Base-by-base conservation (phyloP, 768 basidiomycete genomes). In the Dentipellis fragilis region DNA sequence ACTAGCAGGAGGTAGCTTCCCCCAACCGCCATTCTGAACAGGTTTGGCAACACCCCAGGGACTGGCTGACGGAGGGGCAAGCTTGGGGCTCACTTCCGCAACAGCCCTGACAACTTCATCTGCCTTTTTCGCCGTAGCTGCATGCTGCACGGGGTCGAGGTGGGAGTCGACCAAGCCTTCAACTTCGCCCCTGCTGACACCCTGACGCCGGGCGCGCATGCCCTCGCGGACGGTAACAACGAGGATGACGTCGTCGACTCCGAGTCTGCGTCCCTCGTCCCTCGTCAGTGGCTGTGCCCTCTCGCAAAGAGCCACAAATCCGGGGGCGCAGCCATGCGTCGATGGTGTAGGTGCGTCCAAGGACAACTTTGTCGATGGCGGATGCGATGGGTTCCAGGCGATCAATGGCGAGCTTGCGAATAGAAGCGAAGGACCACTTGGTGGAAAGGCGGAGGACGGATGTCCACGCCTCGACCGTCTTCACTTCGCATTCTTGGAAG, bases 401-500 rank as follows among this genome's bases (percentile, higher is more conserved):
- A 12, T 45, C 45, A 6, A 60, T 49, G 34, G 57, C 57, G 36
- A 57, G 21, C 22, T 57, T 51, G 9, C 57, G 57, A 39, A 60
- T 55, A 17, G 46, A 55, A 5, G 53, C 37, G 47, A 60, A 57
- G 10, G 57, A 57, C 59, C 59, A 60, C 35, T 36, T 37, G 10
- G 54, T 58, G 37, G 59, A 47, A 34, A 60, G 51, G 35, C 52
- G 57, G 11, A 60, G 51, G 22, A 60, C 47, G 16, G 59, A 52
- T 10, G 54, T 34, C 57, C 59, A 60, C 10, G 58, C 51, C 29
- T 54, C 46, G 29, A 58, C 54, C 8, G 59, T 42, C 47, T 34
- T 50, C 23, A 21, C 10, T 37, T 56, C 56, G 12, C 8, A 40
- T 3, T 16, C 45, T 34, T 60, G 21, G 42, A 55, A 58, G 37